phyloP scores from a whole-genome alignment of 1,284 basidiomycete genomes.

The Cutaneotrichosporon sp. region DNA sequence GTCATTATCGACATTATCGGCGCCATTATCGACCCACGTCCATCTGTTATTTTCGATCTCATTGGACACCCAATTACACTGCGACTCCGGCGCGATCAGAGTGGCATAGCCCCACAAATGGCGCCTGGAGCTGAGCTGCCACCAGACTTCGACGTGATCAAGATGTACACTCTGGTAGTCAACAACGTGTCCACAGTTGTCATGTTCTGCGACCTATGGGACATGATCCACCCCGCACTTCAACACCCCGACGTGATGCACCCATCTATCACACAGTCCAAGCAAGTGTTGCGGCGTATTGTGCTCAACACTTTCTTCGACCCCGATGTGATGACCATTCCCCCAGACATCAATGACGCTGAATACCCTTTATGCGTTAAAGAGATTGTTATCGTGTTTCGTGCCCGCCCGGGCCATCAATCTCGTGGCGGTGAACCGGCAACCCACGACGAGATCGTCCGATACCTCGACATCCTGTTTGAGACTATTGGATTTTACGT shows the following conservation, averaged over 20 bases:
- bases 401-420: background rate
- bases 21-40: background rate
- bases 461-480: background rate
- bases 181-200: background rate
- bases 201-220: background rate
- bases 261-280: background rate
- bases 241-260: background rate
- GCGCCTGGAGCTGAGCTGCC: background rate
- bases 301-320: background rate
- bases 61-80: background rate
- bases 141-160: background rate
- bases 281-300: background rate
- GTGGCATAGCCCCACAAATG: background rate
- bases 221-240: background rate
- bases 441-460: background rate
- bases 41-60: background rate
- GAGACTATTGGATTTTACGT: background rate
- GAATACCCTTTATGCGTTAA: background rate
- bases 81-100: background rate
- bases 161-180: background rate
- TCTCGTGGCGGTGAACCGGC: background rate
- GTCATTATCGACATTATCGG: background rate
- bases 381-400: background rate
- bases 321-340: background rate
- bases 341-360: background rate